A percentile compares a stretch with the other conserved stretches of the same genome.
Conservation (phyloP, 371 early-diverging fungal species). For the Quaeritorhiza haematococci region DNA sequence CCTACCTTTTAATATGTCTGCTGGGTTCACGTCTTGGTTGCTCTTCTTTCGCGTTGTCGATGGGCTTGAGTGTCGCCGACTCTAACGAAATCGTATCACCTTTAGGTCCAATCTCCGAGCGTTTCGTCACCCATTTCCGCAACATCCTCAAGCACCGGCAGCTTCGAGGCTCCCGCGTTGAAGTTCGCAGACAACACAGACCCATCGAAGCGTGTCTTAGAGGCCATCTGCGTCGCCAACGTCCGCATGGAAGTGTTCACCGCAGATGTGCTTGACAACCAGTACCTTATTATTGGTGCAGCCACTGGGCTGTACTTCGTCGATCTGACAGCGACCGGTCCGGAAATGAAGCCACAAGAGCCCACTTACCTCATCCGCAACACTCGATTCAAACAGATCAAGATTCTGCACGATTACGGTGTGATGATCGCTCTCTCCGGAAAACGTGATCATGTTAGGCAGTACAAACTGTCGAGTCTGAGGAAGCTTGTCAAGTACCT, state of each 20-base stretch:
- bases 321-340: constrained; percentile 27
- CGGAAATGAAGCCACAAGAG: constrained; percentile 16
- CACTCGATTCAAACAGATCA: constrained; percentile 46
- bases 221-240: constrained; percentile 1
- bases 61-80: background rate
- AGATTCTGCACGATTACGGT: constrained; percentile 47
- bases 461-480: constrained; percentile 44
- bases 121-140: constrained; percentile 6
- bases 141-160: background rate
- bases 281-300: constrained; percentile 42
- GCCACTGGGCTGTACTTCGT: constrained; percentile 45
- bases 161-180: background rate
- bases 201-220: constrained; percentile 5
- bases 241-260: constrained; percentile 26
- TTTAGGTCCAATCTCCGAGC: constrained; percentile 6
- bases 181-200: background rate
- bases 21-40: too few species aligned
- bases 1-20: too few species aligned
- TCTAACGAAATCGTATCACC: background rate
- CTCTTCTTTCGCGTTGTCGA: background rate
- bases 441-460: constrained; percentile 48
- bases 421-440: constrained; percentile 53
- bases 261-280: constrained; percentile 40
- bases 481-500: constrained; percentile 42
- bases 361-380: constrained; percentile 41